phyloP scores from a whole-genome alignment of 805 yeast genomes.

The Metschnikowia chrysomelidarum region DNA sequence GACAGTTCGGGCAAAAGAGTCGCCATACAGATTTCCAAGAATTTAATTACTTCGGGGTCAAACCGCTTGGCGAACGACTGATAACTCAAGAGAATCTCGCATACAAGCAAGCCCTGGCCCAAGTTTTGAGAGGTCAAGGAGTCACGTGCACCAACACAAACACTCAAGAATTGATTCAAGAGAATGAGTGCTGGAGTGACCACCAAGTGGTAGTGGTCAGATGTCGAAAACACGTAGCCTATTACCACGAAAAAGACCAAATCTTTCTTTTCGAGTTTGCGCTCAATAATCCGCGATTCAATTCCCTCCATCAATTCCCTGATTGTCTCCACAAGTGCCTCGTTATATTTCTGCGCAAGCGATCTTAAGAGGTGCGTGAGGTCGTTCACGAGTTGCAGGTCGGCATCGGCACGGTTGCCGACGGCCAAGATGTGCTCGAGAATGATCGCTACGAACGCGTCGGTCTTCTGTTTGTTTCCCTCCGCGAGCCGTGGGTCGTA shows the following conservation, averaged over 20 bases:
- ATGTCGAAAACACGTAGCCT: slow-evolving; percentile 84
- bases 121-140: slow-evolving; percentile 33
- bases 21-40: slow-evolving; percentile 51
- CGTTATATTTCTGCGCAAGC: slow-evolving; percentile 64
- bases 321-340: slow-evolving; percentile 57
- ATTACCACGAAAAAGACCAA: slow-evolving; percentile 65
- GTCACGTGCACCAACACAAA: slow-evolving; percentile 25
- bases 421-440: slow-evolving; percentile 59
- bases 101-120: slow-evolving; percentile 63
- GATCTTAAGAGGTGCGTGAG: slow-evolving; percentile 49
- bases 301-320: slow-evolving; percentile 56
- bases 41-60: slow-evolving; percentile 72
- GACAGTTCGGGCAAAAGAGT: slow-evolving; percentile 42
- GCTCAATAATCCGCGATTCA: slow-evolving; percentile 47
- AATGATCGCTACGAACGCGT: slow-evolving; percentile 58
- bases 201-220: slow-evolving; percentile 91
- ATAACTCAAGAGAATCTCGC: slow-evolving; percentile 63
- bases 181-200: slow-evolving; percentile 80
- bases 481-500: slow-evolving; percentile 76
- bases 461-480: slow-evolving; percentile 78
- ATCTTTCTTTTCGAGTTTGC: slow-evolving; percentile 39
- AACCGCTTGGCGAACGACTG: slow-evolving; percentile 79
- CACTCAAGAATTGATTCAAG: slow-evolving; percentile 61
- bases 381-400: slow-evolving; percentile 35
- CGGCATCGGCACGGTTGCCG: slow-evolving; percentile 18